phyloP scores from a whole-genome alignment of 106 monocot species.

The Dioscorea dumetorum region DNA sequence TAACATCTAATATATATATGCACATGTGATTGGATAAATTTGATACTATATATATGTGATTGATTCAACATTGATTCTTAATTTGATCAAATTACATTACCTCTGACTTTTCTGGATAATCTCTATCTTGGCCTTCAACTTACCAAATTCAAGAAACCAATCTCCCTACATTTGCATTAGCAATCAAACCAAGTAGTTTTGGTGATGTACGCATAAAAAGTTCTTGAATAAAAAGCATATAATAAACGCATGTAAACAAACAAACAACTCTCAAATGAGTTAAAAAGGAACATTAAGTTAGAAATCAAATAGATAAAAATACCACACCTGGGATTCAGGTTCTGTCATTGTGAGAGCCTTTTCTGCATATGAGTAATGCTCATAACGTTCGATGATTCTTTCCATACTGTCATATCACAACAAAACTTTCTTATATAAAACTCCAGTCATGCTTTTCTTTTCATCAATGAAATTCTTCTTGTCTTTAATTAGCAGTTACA shows the following conservation, averaged over 20 bases:
- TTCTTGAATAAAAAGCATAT: neutral
- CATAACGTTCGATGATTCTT: conserved; percentile 41
- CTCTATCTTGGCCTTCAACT: conserved; percentile 48
- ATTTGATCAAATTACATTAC: conserved; percentile 5
- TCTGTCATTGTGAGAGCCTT: conserved; percentile 21
- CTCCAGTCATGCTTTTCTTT: too few species aligned
- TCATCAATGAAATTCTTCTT: too few species aligned
- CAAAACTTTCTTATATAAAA: neutral
- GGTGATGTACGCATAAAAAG: neutral
- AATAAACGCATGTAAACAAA: neutral
- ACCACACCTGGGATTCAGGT: conserved; percentile 31
- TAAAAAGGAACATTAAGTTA: neutral
- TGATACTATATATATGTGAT: neutral
- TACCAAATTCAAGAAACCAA: conserved; percentile 47
- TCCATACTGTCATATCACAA: conserved; percentile 31
- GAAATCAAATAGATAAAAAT: neutral
- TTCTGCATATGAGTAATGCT: conserved; percentile 35
- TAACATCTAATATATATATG: neutral
- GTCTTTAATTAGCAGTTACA: too few species aligned
- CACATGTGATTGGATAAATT: neutral
- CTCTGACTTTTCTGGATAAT: conserved; percentile 48
- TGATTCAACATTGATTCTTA: neutral
- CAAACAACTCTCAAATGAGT: neutral
- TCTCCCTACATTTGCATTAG: conserved; percentile 24
- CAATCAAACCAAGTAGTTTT: too few species aligned